Evolutionary conservation across 1,284 basidiomycete genomes (phyloP), one percentile per base, ranked within the genome.

Genomic region (Rhodotorula sp.): DNA sequence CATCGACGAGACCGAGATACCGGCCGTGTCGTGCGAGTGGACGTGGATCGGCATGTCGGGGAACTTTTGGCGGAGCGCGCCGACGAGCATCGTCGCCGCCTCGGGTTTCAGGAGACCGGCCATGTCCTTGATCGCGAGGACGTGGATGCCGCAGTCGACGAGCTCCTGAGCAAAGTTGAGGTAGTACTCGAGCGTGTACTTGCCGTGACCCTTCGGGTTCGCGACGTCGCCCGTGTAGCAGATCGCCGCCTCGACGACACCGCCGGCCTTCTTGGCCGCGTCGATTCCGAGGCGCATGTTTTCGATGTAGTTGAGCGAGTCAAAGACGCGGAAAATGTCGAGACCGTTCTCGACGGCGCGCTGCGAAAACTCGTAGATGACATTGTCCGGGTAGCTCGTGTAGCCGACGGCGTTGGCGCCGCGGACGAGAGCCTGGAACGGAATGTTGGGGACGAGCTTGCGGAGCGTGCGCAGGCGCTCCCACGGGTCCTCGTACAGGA

Each of bases 401-500:
- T 99, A 99, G 56, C 97, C 97, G 74, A 99, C 97, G 77, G 95
- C 95, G 81, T 99, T 99, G 75, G 97, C 97, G 79, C 97, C 97
- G 83, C 97, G 93, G 63, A 99, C 93, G 65, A 99, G 88, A 54
- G 97, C 97, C 84, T 99, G 97, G 82, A 99, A 89, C 23, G 97
- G 97, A 80, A 99, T 95, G 83, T 99, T 99, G 72, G 97, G 97
- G 21, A 99, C 97, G 66, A 99, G 86, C 83, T 94, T 93, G 77
- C 97, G 89, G 72, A 99, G 87, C 56, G 91, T 91, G 77, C 97
- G 89, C 84, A 99, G 84, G 78, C 97, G 88, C 82, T 98, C 95
- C 97, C 97, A 99, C 79, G 97, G 97, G 83, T 99, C 97, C 83
- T 99, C 97, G 82, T 99, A 98, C 80, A 99, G 84, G 90, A 99